A percentile compares a stretch with the other conserved stretches of the same genome.
phyloP scores from a whole-genome alignment of 495 filamentous ascomycete species.

The Polyplosphaeria fusca region DNA sequence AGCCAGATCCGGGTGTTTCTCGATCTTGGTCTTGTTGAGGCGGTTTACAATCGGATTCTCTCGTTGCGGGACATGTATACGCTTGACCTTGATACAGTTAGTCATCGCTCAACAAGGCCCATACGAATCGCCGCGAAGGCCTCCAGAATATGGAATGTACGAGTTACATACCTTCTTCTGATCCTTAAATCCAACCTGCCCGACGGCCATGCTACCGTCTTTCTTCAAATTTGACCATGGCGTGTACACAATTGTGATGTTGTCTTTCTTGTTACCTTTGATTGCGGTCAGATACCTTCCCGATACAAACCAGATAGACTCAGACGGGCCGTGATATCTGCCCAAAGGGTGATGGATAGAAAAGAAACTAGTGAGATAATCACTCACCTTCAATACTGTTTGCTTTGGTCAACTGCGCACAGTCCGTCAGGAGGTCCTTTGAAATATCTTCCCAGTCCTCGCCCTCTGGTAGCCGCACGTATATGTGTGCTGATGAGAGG shows the following conservation, averaged over 20 bases:
- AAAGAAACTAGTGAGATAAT: no score
- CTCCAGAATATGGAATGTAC: background rate
- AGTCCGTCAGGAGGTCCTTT: conserved; percentile 72
- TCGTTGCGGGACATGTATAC: conserved; percentile 68
- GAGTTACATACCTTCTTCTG: conserved; percentile 52
- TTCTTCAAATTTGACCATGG: conserved; percentile 97
- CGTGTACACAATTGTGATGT: conserved; percentile 92
- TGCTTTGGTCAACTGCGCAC: conserved; percentile 92
- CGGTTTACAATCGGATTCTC: conserved; percentile 92
- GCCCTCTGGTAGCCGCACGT: conserved; percentile 77
- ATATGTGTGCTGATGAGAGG: conserved; percentile 92
- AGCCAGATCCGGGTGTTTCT: conserved; percentile 77
- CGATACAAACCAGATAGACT: no score
- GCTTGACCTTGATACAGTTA: conserved; percentile 62
- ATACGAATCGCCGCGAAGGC: background rate
- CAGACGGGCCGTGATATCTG: no score
- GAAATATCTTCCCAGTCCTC: conserved; percentile 84
- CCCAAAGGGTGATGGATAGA: no score
- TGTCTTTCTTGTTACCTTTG: conserved; percentile 98
- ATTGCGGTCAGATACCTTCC: no score
- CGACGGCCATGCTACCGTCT: conserved; percentile 91
- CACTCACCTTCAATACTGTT: conserved; percentile 89
- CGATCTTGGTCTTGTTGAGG: conserved; percentile 89
- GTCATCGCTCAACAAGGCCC: background rate
- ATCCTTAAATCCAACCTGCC: conserved; percentile 94